Evolutionary conservation across 345 rosid genomes (phyloP).

Genomic region (Limnanthes douglasii): DNA sequence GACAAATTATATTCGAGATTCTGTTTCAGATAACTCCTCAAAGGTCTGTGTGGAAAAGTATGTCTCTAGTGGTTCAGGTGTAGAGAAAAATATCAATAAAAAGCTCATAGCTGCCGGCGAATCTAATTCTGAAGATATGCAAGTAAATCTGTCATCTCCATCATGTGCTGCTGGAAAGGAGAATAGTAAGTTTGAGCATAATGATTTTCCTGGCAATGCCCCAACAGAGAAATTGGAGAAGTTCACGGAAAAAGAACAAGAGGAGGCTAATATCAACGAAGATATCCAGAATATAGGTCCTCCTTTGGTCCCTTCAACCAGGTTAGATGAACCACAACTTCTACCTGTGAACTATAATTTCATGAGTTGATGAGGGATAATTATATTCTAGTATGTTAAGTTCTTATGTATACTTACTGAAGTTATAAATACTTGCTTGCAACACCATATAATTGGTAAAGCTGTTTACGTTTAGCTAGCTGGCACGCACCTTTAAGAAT

Average conservation of each 20-base stretch:
- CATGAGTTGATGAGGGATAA: not conserved
- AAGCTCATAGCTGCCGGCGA: constrained; percentile 2
- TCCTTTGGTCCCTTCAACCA: constrained; percentile 14
- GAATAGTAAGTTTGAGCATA: constrained; percentile 11
- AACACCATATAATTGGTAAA: not conserved
- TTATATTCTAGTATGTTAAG: not conserved
- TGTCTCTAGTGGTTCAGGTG: constrained; percentile 2
- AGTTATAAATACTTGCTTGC: not conserved
- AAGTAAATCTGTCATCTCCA: constrained; percentile 10
- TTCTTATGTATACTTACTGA: not conserved
- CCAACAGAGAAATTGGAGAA: constrained; percentile 8
- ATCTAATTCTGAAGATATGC: constrained; percentile 7
- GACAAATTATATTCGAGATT: no score
- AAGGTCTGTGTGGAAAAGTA: no score
- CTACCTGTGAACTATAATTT: not conserved
- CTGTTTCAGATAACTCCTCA: no score
- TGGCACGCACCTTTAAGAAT: not conserved
- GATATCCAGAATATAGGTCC: constrained; percentile 13
- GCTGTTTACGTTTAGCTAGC: not conserved
- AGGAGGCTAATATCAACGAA: constrained; percentile 8
- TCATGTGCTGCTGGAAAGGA: constrained; percentile 8
- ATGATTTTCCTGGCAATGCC: constrained; percentile 11
- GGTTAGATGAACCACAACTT: constrained; percentile 20
- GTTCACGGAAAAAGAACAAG: constrained; percentile 10
- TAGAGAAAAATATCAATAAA: constrained; percentile 4